phyloP scores from a whole-genome alignment of 1,284 basidiomycete species.

The Dichomitus squalens region DNA sequence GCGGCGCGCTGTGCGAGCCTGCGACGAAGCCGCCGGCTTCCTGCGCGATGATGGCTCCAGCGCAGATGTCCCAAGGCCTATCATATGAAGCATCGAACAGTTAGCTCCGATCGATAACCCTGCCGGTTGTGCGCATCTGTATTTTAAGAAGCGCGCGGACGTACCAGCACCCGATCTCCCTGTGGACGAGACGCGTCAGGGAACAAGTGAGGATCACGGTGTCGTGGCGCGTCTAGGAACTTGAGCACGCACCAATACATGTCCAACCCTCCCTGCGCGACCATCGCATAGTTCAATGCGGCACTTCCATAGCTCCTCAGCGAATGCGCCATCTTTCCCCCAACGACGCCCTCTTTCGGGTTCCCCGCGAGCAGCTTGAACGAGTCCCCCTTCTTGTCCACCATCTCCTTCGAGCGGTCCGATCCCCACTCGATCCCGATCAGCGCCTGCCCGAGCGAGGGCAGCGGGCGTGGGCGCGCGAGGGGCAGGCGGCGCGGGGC shows the following conservation, averaged over 20 bases:
- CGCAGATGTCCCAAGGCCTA: conserved; percentile 91
- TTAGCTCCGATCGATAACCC: no score
- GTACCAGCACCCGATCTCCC: conserved; percentile 90
- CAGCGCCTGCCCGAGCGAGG: conserved; percentile 79
- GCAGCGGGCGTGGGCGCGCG: conserved; percentile 65
- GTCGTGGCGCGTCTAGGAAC: neutral
- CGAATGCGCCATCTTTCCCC: conserved; percentile 88
- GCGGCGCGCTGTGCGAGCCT: conserved; percentile 59
- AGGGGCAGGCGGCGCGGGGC: conserved; percentile 74
- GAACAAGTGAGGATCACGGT: neutral
- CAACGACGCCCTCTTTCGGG: conserved; percentile 58
- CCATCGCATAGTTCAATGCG: conserved; percentile 82
- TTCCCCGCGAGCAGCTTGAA: conserved; percentile 84
- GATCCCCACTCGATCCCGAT: conserved; percentile 92
- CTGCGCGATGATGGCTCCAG: conserved; percentile 90
- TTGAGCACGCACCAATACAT: conserved; percentile 70
- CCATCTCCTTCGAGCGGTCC: conserved; percentile 64
- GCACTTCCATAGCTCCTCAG: conserved; percentile 85
- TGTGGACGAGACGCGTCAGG: conserved; percentile 31
- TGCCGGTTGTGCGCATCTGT: neutral
- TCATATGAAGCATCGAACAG: no score
- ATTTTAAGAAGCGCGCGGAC: conserved; percentile 21
- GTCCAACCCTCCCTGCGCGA: conserved; percentile 85
- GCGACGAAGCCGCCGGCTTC: conserved; percentile 86
- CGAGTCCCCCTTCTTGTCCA: conserved; percentile 69